Conservation (phyloP, 331 rosid genomes). For the Stylosanthes scabra region DNA sequence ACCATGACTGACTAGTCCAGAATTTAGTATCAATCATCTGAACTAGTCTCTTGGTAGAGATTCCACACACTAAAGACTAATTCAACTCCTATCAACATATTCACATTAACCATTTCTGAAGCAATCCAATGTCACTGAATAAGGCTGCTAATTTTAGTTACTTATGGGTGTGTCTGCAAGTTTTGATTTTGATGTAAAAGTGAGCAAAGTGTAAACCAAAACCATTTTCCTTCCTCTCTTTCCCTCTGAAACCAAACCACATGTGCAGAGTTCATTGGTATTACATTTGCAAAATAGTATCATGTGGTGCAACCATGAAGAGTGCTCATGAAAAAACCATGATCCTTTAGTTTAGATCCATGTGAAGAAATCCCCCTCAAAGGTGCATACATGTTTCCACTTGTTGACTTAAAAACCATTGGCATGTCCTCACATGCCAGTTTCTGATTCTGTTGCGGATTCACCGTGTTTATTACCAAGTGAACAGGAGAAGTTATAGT, state of each 20-base stretch:
- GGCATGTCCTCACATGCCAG: conserved; percentile 40
- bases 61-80: conserved; percentile 50
- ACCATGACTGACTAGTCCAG: too few relatives aligned
- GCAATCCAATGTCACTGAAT: conserved; percentile 46
- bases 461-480: conserved; percentile 26
- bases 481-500: conserved; percentile 47
- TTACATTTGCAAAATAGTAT: conserved; percentile 60
- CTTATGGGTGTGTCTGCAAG: not conserved
- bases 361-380: conserved; percentile 60
- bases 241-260: too few relatives aligned
- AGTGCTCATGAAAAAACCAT: conserved; percentile 49
- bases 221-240: too few relatives aligned
- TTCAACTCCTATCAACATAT: conserved; percentile 50
- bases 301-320: conserved; percentile 55
- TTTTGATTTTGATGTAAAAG: too few relatives aligned
- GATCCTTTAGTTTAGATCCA: conserved; percentile 62
- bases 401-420: conserved; percentile 49
- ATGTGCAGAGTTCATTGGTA: conserved; percentile 45
- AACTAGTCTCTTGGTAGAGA: conserved; percentile 17
- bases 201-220: too few relatives aligned
- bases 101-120: conserved; percentile 44
- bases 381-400: conserved; percentile 58
- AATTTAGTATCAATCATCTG: too few relatives aligned
- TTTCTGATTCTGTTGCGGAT: conserved; percentile 48
- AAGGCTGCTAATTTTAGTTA: conserved; percentile 34